Conservation (phyloP, 768 basidiomycete species). For the Boletus fagicola region DNA sequence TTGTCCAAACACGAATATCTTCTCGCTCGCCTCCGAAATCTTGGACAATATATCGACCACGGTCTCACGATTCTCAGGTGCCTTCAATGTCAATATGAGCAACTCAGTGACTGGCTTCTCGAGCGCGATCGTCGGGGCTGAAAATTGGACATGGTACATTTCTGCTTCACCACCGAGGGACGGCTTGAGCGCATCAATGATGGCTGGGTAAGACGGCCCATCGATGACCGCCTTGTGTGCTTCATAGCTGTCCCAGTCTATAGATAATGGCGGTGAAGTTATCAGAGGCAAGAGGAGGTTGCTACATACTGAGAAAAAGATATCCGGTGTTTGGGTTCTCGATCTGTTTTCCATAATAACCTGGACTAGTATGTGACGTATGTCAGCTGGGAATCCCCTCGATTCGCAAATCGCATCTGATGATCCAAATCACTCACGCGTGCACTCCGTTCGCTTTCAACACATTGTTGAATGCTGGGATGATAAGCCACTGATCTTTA, state of each 20-base stretch:
- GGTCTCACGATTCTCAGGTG: conserved; percentile 19
- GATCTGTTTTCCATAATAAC: conserved; percentile 22
- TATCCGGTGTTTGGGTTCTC: conserved; percentile 16
- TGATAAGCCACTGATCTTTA: neutral
- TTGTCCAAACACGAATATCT: conserved; percentile 21
- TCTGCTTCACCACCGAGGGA: conserved; percentile 3
- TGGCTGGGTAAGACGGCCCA: neutral
- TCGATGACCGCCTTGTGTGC: conserved; percentile 18
- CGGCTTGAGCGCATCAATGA: conserved; percentile 7
- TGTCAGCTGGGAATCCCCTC: neutral
- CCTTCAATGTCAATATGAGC: conserved; percentile 19
- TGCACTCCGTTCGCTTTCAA: conserved; percentile 10
- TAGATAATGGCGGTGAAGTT: neutral
- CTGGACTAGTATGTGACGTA: conserved; percentile 10
- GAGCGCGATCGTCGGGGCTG: conserved; percentile 13
- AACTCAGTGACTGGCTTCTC: conserved; percentile 26
- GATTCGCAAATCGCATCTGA: neutral
- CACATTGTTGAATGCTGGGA: conserved; percentile 8
- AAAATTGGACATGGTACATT: conserved; percentile 26
- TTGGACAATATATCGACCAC: conserved; percentile 12
- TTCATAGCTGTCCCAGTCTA: conserved; percentile 30
- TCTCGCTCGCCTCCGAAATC: conserved; percentile 10
- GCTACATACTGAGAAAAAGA: conserved; percentile 18
- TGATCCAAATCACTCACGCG: conserved; percentile 14
- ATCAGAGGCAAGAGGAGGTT: neutral